Base-by-base conservation (phyloP, 352 stramenopile species). In the Globisporangium polare region DNA sequence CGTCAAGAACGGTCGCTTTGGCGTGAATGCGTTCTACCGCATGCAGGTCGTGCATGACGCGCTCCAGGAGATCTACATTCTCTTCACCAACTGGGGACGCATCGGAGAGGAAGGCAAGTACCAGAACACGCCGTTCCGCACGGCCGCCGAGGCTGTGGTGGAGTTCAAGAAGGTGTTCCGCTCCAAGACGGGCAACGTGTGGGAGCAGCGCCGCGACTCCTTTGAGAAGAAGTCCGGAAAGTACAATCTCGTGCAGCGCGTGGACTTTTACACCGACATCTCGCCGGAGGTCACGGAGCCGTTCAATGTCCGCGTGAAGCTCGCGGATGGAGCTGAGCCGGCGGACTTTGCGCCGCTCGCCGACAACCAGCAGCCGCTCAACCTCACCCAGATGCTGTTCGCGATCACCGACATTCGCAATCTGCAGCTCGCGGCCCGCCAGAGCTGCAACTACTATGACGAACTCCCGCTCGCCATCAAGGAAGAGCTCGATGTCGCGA, bases 151-250 rank as follows among this genome's bases (percentile, higher is more conserved):
- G n/a, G 83, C 78, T 0, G 63, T 87, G 17, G 58, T 33, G 6
- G 83, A 92, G 57, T 92, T 92, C 63, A 83, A 88, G 66, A 92
- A 92, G 63, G 86, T 89, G 35, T 92, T 92, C 56, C 65, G 72
- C 12, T 73, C 73, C 33, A 92, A 92, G 64, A 90, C 83, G 1
- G 75, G 78, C 9, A 92, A 90, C 43, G 65, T 73, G 24, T 92
- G 80, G 75, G 71, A 83, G 27, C 62, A 68, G 12, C 65, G 84
- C 43, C 71, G 77, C 20, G 62, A 71, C 2, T 63, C 69, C 3
- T 92, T 88, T 51, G 66, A 78, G 12, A 89, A 89, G 64, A 77
- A 87, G 22, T 42, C 41, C 13, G 74, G 76, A 33, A 89, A 89
- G 68, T 92, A 92, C 57, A 89, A 88, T 37, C 70, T 92, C n/a